Conservation (phyloP, 1,284 basidiomycete genomes). For the Vanrija pseudolonga region DNA sequence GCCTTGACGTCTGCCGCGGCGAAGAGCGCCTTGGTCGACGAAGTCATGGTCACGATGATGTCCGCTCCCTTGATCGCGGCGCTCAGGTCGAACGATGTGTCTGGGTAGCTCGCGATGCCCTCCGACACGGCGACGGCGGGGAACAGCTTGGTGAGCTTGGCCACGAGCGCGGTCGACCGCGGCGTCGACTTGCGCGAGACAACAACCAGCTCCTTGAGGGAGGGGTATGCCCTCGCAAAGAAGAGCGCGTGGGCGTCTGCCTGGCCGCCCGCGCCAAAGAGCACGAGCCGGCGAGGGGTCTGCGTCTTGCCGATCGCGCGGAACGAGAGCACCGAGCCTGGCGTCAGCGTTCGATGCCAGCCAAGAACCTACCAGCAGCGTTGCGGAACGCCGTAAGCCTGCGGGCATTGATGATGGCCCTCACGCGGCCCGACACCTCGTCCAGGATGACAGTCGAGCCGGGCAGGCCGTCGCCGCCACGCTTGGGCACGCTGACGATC, state of each 20-base stretch:
- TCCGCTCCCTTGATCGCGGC: slow-evolving; percentile 33
- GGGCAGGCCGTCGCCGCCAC: slow-evolving; percentile 60
- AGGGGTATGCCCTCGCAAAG: slow-evolving; percentile 59
- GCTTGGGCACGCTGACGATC: slow-evolving; percentile 64
- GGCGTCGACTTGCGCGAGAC: slow-evolving; percentile 61
- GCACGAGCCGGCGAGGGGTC: slow-evolving; percentile 56
- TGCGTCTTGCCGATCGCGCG: slow-evolving; percentile 44
- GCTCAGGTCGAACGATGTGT: slow-evolving; percentile 14
- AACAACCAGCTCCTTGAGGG: slow-evolving; percentile 59
- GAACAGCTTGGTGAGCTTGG: slow-evolving; percentile 50
- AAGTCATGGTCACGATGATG: slow-evolving; percentile 63
- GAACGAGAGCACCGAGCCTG: slow-evolving; percentile 70
- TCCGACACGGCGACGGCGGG: slow-evolving; percentile 41
- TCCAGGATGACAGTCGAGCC: slow-evolving; percentile 72
- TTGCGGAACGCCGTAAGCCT: slow-evolving; percentile 72
- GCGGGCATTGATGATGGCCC: slow-evolving; percentile 70
- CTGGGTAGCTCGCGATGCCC: slow-evolving; percentile 22
- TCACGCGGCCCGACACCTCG: slow-evolving; percentile 62
- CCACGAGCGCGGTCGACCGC: slow-evolving; percentile 54
- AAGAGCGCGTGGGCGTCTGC: slow-evolving; percentile 64
- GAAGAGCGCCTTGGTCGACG: slow-evolving; percentile 67
- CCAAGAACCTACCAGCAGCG: slow-evolving; percentile 66
- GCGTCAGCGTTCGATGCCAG: background rate
- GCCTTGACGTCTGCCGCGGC: slow-evolving; percentile 51
- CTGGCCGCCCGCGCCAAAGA: slow-evolving; percentile 68